These are phyloP conservation scores for Vanilla planifolia DNA, from an alignment of 106 monocot species.

Conservation along the genomic window DNA sequence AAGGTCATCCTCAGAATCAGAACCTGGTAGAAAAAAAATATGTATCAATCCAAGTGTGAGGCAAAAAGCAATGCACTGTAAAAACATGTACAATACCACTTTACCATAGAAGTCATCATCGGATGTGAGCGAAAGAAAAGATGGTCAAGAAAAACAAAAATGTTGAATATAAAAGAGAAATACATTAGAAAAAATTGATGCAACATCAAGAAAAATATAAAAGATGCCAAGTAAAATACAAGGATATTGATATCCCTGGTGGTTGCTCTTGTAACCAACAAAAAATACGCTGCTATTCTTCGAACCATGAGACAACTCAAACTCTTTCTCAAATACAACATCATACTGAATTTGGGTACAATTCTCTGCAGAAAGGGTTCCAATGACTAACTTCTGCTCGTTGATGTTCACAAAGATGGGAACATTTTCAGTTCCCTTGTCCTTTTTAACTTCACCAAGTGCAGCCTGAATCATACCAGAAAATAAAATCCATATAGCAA, in stretches of 20 bases:
- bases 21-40: constrained; percentile 3
- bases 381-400: constrained; percentile 49
- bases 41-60: background rate
- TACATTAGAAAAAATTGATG: background rate
- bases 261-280: constrained; percentile 41
- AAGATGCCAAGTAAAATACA: background rate
- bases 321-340: constrained; percentile 74
- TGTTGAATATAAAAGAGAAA: background rate
- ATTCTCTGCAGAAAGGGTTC: constrained; percentile 42
- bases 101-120: constrained; percentile 6
- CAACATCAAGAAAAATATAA: background rate
- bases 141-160: background rate
- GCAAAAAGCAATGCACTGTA: background rate
- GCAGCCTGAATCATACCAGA: constrained; percentile 24
- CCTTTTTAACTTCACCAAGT: constrained; percentile 39
- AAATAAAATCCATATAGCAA: background rate
- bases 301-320: constrained; percentile 56
- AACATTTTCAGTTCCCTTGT: constrained; percentile 28
- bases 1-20: constrained; percentile 29
- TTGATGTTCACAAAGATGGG: constrained; percentile 35
- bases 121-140: background rate
- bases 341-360: constrained; percentile 55
- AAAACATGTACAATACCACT: background rate
- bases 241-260: constrained; percentile 42
- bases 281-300: constrained; percentile 54